A percentile compares a stretch with the other conserved stretches of the same genome.
phyloP scores from a whole-genome alignment of 371 early-diverging fungal species.

The Zychaea mexicana region DNA sequence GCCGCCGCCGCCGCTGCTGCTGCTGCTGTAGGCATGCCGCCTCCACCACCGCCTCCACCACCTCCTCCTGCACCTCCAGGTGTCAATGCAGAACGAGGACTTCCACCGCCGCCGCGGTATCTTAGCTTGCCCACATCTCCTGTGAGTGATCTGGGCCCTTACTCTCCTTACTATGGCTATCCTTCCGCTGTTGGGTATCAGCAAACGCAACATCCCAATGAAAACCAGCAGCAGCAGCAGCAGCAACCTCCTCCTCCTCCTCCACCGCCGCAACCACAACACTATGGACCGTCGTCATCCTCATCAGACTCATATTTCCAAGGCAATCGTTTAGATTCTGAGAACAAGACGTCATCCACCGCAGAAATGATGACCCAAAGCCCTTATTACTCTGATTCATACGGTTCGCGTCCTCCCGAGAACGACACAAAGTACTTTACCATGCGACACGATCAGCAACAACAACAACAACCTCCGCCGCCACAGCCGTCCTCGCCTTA shows the following conservation, averaged over 20 bases:
- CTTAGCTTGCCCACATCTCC: constrained; percentile 25
- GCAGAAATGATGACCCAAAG: background rate
- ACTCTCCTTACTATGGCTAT: constrained; percentile 24
- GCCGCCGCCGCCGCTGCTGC: constrained; percentile 18
- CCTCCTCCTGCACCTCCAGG: background rate
- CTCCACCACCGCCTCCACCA: constrained; percentile 3
- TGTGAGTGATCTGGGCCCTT: constrained; percentile 30
- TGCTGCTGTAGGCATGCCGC: background rate
- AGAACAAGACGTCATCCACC: background rate
- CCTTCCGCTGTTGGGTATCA: constrained; percentile 5
- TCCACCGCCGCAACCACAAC: constrained; percentile 8
- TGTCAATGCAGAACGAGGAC: background rate
- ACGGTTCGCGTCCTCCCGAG: background rate
- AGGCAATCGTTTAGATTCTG: background rate
- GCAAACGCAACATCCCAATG: background rate
- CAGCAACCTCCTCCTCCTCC: background rate
- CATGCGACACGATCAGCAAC: background rate
- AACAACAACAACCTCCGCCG: too few relatives aligned
- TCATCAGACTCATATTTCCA: constrained; percentile 6
- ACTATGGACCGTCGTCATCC: background rate
- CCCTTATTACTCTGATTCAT: background rate
- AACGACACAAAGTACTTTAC: background rate
- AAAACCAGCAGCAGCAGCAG: constrained; percentile 19
- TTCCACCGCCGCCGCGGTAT: constrained; percentile 14
- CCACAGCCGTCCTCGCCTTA: background rate